Percentiles rank a stretch among this genome's conserved stretches.
Conservation (phyloP, 148 eudicot genomes). For the Polygonum maritimum region DNA sequence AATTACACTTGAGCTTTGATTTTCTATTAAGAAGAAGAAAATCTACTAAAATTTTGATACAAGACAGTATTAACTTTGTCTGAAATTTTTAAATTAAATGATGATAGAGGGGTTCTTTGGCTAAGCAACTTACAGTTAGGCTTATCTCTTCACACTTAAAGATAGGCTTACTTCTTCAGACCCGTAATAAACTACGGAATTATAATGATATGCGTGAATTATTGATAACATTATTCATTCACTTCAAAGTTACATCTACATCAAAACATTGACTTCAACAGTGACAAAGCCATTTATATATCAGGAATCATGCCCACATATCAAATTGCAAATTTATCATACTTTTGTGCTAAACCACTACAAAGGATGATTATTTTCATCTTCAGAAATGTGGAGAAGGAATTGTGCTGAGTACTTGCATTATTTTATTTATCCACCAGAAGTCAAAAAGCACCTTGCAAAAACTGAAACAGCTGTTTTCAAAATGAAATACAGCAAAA, state of each 20-base stretch:
- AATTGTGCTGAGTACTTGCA: neutral
- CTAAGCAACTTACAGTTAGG: neutral
- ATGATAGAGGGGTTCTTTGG: neutral
- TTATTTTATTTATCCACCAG: neutral
- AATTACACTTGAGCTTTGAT: slow-evolving; percentile 8
- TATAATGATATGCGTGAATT: neutral
- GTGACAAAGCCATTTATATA: too few relatives aligned
- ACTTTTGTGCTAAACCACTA: neutral
- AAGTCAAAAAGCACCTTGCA: neutral
- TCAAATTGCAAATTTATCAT: neutral
- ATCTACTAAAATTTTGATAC: neutral
- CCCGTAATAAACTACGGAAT: neutral
- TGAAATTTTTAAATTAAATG: neutral
- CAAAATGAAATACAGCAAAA: neutral
- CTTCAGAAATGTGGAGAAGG: neutral
- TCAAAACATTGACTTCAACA: neutral
- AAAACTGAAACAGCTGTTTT: neutral
- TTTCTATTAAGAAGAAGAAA: neutral
- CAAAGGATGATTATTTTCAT: neutral
- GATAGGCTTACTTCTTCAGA: neutral
- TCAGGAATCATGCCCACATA: neutral
- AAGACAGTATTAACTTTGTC: neutral
- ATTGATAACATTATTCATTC: neutral
- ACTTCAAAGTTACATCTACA: neutral
- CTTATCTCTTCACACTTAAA: too few relatives aligned